Evolutionary conservation across 2,329 filamentous ascomycete species (phyloP).

Genomic region (Ascochyta viciae-villosae): DNA sequence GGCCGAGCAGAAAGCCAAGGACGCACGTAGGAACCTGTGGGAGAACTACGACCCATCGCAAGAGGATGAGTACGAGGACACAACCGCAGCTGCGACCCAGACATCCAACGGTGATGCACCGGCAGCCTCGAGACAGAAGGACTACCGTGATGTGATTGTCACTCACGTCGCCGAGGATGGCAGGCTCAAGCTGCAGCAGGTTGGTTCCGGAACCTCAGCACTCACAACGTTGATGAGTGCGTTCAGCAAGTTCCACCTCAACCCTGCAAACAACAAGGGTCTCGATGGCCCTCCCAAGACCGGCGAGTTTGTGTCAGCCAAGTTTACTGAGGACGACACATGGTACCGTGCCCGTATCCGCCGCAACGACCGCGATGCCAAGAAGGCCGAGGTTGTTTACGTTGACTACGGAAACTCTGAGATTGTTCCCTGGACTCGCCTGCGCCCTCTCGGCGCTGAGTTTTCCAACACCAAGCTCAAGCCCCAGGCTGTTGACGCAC

Average conservation of each 20-base stretch:
- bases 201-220: constrained; percentile 83
- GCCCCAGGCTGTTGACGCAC: constrained; percentile 85
- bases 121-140: constrained; percentile 72
- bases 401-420: constrained; percentile 97
- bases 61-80: constrained; percentile 72
- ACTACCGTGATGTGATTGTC: constrained; percentile 93
- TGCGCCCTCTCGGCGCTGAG: constrained; percentile 82
- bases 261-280: constrained; percentile 77
- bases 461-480: constrained; percentile 80
- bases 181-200: constrained; percentile 87
- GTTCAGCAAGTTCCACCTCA: constrained; percentile 90
- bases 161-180: constrained; percentile 86
- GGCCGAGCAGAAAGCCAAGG: constrained; percentile 89
- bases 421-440: constrained; percentile 80
- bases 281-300: constrained; percentile 82
- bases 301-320: constrained; percentile 88
- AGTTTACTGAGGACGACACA: constrained; percentile 85
- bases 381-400: constrained; percentile 87
- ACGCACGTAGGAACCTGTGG: constrained; percentile 87
- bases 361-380: constrained; percentile 88
- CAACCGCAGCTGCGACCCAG: constrained; percentile 54
- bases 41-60: constrained; percentile 92
- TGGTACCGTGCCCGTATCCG: constrained; percentile 95
- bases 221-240: constrained; percentile 88
- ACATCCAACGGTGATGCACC: constrained; percentile 60